Evolutionary conservation across 176 grass and related monocot species (phyloP).

Genomic region (Phoenix roebelenii): DNA sequence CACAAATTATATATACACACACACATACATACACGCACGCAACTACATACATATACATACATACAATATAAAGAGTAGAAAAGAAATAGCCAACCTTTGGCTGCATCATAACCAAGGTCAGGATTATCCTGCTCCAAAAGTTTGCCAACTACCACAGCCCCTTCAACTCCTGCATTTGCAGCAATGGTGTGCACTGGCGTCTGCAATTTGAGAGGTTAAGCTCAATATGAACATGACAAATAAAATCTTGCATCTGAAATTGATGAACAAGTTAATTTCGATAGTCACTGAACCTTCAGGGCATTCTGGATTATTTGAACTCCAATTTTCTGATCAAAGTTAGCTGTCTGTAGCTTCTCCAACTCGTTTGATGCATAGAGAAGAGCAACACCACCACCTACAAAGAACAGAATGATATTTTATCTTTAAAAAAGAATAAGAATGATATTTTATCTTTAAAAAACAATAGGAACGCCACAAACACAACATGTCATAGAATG

Average conservation of each 20-base stretch:
- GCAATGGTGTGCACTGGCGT: conserved; percentile 91
- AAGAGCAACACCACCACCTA: conserved; percentile 93
- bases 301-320: conserved; percentile 99
- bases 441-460: too few relatives aligned
- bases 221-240: too few relatives aligned
- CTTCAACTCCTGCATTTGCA: conserved; percentile 87
- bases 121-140: conserved; percentile 86
- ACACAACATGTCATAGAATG: not conserved
- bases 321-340: conserved; percentile 98
- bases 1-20: too few relatives aligned
- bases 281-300: conserved; percentile 47
- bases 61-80: not conserved
- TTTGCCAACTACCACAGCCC: conserved; percentile 89
- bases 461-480: too few relatives aligned
- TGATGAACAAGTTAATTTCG: too few relatives aligned
- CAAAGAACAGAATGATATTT: conserved; percentile 9
- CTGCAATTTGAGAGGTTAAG: conserved; percentile 26
- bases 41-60: not conserved
- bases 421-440: too few relatives aligned
- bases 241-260: too few relatives aligned
- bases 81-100: conserved; percentile 43
- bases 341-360: conserved; percentile 68
- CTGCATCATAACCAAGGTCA: conserved; percentile 95
- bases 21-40: too few relatives aligned
- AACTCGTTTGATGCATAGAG: conserved; percentile 95